Conservation (phyloP, 768 basidiomycete genomes). For the Omphalotus guepiniiformis region DNA sequence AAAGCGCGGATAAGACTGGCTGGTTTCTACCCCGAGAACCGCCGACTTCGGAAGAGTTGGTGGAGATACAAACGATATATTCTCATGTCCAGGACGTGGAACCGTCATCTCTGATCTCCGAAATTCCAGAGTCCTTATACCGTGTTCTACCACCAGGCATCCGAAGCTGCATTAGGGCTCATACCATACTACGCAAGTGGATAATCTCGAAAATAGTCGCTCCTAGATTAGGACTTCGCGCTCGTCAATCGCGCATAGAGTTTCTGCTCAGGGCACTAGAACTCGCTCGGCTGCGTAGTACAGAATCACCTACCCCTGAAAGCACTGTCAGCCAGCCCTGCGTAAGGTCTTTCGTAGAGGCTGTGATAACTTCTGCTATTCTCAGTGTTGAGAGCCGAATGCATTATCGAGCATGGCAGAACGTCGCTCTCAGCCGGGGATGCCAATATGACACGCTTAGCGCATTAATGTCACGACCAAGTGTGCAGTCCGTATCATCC, state of each 20-base stretch:
- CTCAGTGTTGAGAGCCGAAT: slow-evolving; percentile 77
- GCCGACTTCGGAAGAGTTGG: slow-evolving; percentile 47
- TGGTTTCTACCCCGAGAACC: slow-evolving; percentile 71
- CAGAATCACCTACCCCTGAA: slow-evolving; percentile 33
- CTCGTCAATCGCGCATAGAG: slow-evolving; percentile 71
- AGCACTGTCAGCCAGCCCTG: slow-evolving; percentile 55
- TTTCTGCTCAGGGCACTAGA: slow-evolving; percentile 68
- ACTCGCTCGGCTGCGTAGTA: slow-evolving; percentile 59
- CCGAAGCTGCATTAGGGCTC: slow-evolving; percentile 73
- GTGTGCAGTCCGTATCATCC: slow-evolving; percentile 37
- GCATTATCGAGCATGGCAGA: slow-evolving; percentile 75
- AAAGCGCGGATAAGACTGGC: slow-evolving; percentile 72
- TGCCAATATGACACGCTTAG: slow-evolving; percentile 57
- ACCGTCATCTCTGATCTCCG: slow-evolving; percentile 68
- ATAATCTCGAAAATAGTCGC: slow-evolving; percentile 64
- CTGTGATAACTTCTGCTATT: slow-evolving; percentile 69
- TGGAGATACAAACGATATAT: slow-evolving; percentile 80
- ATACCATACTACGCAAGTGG: slow-evolving; percentile 77
- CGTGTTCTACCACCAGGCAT: slow-evolving; percentile 72
- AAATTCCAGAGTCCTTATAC: slow-evolving; percentile 69
- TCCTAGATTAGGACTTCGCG: slow-evolving; percentile 56
- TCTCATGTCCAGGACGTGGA: slow-evolving; percentile 68
- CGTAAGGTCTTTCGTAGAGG: slow-evolving; percentile 77
- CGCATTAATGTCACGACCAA: slow-evolving; percentile 51
- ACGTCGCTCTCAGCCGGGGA: slow-evolving; percentile 60